Percentiles rank a stretch among this genome's conserved stretches.
phyloP scores from a whole-genome alignment of 2,329 filamentous ascomycete genomes.

The Aspergillus fumigatus region DNA sequence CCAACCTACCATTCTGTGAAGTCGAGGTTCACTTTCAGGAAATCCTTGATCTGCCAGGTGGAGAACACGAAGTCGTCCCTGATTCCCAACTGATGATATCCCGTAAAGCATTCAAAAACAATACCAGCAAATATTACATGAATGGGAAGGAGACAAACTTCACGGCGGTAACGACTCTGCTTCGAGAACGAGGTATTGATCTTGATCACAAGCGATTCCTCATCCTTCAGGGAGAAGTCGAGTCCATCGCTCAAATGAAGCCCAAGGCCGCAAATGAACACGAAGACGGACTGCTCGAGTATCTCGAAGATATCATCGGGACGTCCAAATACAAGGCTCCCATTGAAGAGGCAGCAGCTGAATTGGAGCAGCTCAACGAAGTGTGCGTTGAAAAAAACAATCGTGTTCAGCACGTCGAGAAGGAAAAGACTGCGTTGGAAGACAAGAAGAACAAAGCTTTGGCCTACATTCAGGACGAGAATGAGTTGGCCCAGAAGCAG shows the following conservation, averaged over 20 bases:
- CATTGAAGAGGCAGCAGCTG: conserved; percentile 86
- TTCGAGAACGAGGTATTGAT: conserved; percentile 85
- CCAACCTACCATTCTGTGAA: conserved; percentile 84
- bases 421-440: conserved; percentile 87
- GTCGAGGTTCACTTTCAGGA: conserved; percentile 96
- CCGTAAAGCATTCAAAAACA: conserved; percentile 93
- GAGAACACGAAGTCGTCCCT: conserved; percentile 71
- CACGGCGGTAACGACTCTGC: conserved; percentile 79
- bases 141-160: conserved; percentile 87
- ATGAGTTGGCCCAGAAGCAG: conserved; percentile 84
- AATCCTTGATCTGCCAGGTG: conserved; percentile 79
- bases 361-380: conserved; percentile 91
- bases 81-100: conserved; percentile 84
- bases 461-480: conserved; percentile 84
- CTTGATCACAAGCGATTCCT: conserved; percentile 97
- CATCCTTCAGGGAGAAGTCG: conserved; percentile 94
- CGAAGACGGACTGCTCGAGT: conserved; percentile 92
- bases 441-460: conserved; percentile 96
- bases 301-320: conserved; percentile 96
- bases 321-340: conserved; percentile 98
- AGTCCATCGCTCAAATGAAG: conserved; percentile 99
- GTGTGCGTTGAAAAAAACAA: conserved; percentile 92
- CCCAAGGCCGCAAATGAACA: conserved; percentile 91
- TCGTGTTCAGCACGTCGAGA: conserved; percentile 95
- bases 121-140: conserved; percentile 97